A percentile compares a stretch with the other conserved stretches of the same genome.
phyloP scores from a whole-genome alignment of 2,329 filamentous ascomycete species.

The Sphaerulina vaccinii region DNA sequence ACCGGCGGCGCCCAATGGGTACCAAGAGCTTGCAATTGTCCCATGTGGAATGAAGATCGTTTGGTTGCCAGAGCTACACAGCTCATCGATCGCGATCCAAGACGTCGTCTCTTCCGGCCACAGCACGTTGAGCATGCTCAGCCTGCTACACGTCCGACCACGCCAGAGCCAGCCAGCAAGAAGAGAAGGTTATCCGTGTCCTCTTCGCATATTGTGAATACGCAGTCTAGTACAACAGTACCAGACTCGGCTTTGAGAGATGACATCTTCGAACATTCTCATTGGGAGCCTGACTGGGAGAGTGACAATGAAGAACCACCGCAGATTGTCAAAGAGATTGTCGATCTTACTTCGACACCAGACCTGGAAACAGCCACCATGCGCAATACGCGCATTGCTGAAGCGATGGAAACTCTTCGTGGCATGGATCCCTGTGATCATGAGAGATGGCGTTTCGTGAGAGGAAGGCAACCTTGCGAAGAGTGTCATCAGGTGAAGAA shows the following conservation, averaged over 20 bases:
- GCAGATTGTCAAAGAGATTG: no score
- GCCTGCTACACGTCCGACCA: slow-evolving; percentile 5
- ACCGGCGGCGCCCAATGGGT: slow-evolving; percentile 30
- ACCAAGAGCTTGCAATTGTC: slow-evolving; percentile 31
- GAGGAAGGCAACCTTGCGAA: slow-evolving; percentile 44
- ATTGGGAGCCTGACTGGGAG: no score
- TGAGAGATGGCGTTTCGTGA: slow-evolving; percentile 38
- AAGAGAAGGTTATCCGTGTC: not conserved
- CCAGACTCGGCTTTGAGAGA: no score
- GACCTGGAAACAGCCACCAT: not conserved
- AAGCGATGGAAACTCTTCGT: slow-evolving; percentile 34
- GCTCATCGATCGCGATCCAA: slow-evolving; percentile 19
- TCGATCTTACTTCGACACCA: no score
- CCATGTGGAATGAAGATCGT: slow-evolving; percentile 24
- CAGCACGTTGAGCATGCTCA: slow-evolving; percentile 11
- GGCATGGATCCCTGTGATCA: slow-evolving; percentile 46
- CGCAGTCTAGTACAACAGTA: no score
- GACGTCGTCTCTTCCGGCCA: slow-evolving; percentile 18
- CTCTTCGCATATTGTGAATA: not conserved
- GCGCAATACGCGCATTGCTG: slow-evolving; percentile 33
- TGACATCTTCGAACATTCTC: no score
- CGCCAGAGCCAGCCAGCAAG: no score
- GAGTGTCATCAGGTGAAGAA: slow-evolving; percentile 45
- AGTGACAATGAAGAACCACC: no score
- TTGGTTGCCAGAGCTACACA: slow-evolving; percentile 20